These are phyloP conservation scores for Beauveria medogensis DNA, from an alignment of 2,329 filamentous ascomycete genomes.

Conservation along the genomic window DNA sequence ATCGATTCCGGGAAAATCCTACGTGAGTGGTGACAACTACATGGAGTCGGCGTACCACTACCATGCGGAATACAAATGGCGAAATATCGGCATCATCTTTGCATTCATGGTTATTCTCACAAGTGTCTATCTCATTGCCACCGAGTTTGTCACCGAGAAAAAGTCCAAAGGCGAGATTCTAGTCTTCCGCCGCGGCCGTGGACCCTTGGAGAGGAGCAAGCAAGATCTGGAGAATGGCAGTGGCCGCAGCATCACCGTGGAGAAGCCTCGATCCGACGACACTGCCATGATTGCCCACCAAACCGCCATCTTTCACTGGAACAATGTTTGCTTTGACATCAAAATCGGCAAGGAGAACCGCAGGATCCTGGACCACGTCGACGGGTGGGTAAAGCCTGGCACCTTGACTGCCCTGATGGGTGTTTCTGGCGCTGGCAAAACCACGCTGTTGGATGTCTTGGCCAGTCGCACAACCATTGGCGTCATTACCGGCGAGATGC, in stretches of 20 bases:
- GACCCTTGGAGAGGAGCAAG: too few species aligned
- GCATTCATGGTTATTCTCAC: slow-evolving; percentile 38
- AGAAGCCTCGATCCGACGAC: too few species aligned
- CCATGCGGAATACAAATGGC: neutral
- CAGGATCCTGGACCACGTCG: too few species aligned
- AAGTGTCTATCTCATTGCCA: slow-evolving; percentile 64
- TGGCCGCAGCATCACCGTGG: too few species aligned
- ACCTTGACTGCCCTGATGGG: slow-evolving; percentile 76
- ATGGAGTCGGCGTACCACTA: slow-evolving; percentile 37
- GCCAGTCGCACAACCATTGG: slow-evolving; percentile 54
- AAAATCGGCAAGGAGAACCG: too few species aligned
- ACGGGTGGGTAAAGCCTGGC: slow-evolving; percentile 40
- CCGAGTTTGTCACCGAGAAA: slow-evolving; percentile 65
- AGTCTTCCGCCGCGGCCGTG: too few species aligned
- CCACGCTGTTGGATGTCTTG: slow-evolving; percentile 73
- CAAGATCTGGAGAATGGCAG: too few species aligned
- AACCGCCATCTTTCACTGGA: too few species aligned
- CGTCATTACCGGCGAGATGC: slow-evolving; percentile 47
- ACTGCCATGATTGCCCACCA: too few species aligned
- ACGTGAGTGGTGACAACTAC: slow-evolving; percentile 61
- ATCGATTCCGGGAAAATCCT: slow-evolving; percentile 40
- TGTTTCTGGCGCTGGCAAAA: slow-evolving; percentile 79
- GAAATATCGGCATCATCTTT: neutral
- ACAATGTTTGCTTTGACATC: too few species aligned
- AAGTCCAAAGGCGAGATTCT: slow-evolving; percentile 44